phyloP scores from a whole-genome alignment of 208 protist genomes.

The Wallacemonas sp. region DNA sequence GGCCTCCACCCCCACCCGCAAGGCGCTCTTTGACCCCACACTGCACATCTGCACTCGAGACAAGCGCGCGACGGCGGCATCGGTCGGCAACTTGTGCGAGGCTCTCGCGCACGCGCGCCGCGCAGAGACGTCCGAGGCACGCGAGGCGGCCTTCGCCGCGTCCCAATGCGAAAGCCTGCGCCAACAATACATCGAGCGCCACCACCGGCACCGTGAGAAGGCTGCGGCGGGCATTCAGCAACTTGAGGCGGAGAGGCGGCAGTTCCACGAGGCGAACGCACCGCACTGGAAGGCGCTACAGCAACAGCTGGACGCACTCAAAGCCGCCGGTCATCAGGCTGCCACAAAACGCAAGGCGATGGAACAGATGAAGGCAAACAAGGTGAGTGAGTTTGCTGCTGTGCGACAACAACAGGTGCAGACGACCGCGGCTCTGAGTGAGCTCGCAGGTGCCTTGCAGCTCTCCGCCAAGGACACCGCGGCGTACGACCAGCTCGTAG shows the following conservation, averaged over 20 bases:
- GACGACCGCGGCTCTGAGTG: background rate
- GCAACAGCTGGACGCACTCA: background rate
- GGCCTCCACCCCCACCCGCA: background rate
- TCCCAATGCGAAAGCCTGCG: background rate
- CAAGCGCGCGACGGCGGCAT: slow-evolving; percentile 12
- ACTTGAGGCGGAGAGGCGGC: background rate
- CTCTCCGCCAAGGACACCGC: background rate
- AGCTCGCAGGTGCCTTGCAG: background rate
- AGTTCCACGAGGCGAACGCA: background rate
- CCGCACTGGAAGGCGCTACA: background rate
- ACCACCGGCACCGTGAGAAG: background rate
- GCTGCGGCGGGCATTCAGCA: background rate
- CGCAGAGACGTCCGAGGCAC: background rate
- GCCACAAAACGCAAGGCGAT: background rate
- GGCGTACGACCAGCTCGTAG: background rate
- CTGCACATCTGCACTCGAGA: background rate
- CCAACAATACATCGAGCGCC: slow-evolving; percentile 18
- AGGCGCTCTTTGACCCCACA: slow-evolving; percentile 15
- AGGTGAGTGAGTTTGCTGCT: background rate
- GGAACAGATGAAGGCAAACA: background rate
- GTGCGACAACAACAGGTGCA: background rate
- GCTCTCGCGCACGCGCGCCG: slow-evolving; percentile 10
- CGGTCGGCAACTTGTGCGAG: slow-evolving; percentile 26
- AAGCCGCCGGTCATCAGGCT: background rate
- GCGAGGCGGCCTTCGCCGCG: slow-evolving; percentile 8